phyloP scores from a whole-genome alignment of 495 filamentous ascomycete species.

The Immersiella caudata region DNA sequence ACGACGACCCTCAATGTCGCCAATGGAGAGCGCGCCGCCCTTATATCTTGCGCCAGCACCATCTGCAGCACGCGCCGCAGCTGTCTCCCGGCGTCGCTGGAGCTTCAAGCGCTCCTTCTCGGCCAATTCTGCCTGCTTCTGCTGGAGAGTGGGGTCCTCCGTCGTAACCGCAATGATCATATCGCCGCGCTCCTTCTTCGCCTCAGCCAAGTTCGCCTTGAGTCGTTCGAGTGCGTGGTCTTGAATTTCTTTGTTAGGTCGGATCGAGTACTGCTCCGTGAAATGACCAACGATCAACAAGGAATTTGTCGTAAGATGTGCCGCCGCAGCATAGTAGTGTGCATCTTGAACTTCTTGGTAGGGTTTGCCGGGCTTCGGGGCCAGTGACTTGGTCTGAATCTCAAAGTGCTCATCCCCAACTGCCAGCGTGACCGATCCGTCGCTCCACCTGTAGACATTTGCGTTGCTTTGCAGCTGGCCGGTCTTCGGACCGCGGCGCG shows the following conservation, averaged over 20 bases:
- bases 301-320: constrained; percentile 66
- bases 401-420: constrained; percentile 77
- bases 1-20: constrained; percentile 69
- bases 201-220: constrained; percentile 68
- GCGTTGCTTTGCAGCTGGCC: constrained; percentile 72
- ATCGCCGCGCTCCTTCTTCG: constrained; percentile 52
- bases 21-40: constrained; percentile 66
- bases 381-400: constrained; percentile 73
- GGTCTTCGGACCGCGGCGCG: constrained; percentile 45
- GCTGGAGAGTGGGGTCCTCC: constrained; percentile 80
- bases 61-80: constrained; percentile 63
- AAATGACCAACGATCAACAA: constrained; percentile 80
- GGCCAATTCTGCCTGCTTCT: constrained; percentile 71
- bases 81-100: constrained; percentile 68
- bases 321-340: constrained; percentile 80
- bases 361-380: constrained; percentile 58
- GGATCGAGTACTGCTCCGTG: constrained; percentile 72
- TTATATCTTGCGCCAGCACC: constrained; percentile 55
- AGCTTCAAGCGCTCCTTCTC: constrained; percentile 71
- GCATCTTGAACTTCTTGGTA: constrained; percentile 74
- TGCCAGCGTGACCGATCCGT: constrained; percentile 78
- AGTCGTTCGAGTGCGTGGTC: constrained; percentile 79
- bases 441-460: constrained; percentile 77
- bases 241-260: constrained; percentile 67
- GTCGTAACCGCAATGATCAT: constrained; percentile 59